A percentile compares a stretch with the other conserved stretches of the same genome.
These are phyloP conservation scores for Hortaea sp. DNA, from an alignment of 2,329 filamentous ascomycete genomes.

Conservation along the genomic window DNA sequence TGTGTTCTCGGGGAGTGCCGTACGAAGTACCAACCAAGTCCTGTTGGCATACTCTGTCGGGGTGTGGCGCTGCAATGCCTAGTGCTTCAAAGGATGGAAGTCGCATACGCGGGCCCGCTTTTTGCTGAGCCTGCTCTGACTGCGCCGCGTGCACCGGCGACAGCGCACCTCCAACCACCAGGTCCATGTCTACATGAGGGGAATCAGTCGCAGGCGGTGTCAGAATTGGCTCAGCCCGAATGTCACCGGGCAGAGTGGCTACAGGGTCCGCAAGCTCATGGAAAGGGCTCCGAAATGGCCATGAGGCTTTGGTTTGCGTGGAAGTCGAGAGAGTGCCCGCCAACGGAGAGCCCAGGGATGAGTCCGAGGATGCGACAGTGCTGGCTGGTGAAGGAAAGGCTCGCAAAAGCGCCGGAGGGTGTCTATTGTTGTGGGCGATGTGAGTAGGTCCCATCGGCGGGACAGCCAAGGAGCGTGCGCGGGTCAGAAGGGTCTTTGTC, in stretches of 20 bases:
- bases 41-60: constrained; percentile 26
- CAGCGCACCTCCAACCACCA: constrained; percentile 19
- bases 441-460: too few species aligned
- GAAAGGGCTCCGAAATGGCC: constrained; percentile 1
- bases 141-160: constrained; percentile 12
- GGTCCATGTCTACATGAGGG: constrained; percentile 11
- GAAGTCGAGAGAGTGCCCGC: background rate
- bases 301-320: too few species aligned
- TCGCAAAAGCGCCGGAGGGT: background rate
- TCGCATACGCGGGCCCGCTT: constrained; percentile 31
- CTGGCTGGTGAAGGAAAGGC: constrained; percentile 10
- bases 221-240: constrained; percentile 3
- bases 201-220: constrained; percentile 13
- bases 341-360: constrained; percentile 4
- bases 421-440: too few species aligned
- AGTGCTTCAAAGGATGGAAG: constrained; percentile 45
- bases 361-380: constrained; percentile 4
- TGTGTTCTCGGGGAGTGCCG: background rate
- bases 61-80: constrained; percentile 40
- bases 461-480: too few species aligned
- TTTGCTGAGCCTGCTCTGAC: constrained; percentile 6
- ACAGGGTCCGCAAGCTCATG: constrained; percentile 4
- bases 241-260: constrained; percentile 1
- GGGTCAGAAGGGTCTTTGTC: too few species aligned
- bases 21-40: constrained; percentile 11